Conservation (phyloP, 163 green algal genomes). For the Scenedesmus sp. region DNA sequence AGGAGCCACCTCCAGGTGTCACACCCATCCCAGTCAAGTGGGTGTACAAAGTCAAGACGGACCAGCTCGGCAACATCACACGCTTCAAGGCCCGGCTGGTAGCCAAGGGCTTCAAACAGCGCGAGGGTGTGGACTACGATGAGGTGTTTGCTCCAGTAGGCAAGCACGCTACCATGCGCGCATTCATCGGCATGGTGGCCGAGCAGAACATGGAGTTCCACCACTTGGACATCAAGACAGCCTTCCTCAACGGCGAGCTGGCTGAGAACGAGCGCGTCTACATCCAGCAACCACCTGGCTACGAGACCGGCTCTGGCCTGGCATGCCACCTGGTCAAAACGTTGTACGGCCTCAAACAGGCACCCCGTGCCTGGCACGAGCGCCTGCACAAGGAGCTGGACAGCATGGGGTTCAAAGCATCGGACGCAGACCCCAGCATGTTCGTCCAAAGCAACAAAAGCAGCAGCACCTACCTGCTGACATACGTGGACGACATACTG, state of each 20-base stretch:
- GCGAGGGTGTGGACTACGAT: no score
- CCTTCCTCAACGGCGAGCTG: constrained; percentile 69
- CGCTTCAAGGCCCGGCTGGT: no score
- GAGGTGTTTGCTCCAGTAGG: no score
- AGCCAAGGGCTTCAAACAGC: no score
- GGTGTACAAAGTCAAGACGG: no score
- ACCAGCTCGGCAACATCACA: no score
- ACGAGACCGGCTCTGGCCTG: background rate
- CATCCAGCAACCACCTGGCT: constrained; percentile 60
- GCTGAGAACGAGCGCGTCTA: constrained; percentile 56
- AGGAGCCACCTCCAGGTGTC: no score
- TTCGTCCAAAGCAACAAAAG: constrained; percentile 41
- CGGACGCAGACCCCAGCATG: constrained; percentile 57
- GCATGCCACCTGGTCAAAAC: constrained; percentile 60
- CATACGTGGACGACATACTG: constrained; percentile 70
- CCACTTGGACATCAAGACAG: constrained; percentile 72
- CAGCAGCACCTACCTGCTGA: constrained; percentile 38
- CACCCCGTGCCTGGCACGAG: constrained; percentile 61
- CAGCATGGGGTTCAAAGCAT: constrained; percentile 50
- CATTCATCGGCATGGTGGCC: constrained; percentile 42
- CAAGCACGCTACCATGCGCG: constrained; percentile 53
- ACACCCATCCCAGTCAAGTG: no score
- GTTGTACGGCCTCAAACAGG: constrained; percentile 70
- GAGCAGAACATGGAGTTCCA: constrained; percentile 48
- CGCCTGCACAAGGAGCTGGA: constrained; percentile 51